A percentile compares a stretch with the other conserved stretches of the same genome.
These are phyloP conservation scores for Aspergillus spinulosporus DNA, from an alignment of 2,329 filamentous ascomycete species.

Conservation along the genomic window DNA sequence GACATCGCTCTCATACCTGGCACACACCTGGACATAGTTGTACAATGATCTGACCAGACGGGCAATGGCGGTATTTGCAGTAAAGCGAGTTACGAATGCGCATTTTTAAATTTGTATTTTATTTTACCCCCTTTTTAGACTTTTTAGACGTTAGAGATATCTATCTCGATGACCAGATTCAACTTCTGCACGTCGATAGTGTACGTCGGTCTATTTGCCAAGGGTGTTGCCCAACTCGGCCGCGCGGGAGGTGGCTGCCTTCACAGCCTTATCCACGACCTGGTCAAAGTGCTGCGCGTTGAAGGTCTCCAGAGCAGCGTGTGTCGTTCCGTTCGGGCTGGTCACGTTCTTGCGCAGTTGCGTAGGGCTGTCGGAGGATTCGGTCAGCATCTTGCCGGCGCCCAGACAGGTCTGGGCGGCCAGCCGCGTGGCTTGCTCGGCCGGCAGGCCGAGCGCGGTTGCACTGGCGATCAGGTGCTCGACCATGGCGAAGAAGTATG, in stretches of 20 bases:
- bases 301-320: conserved; percentile 36
- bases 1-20: too few species aligned
- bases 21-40: too few species aligned
- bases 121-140: too few species aligned
- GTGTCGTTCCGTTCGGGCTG: conserved; percentile 38
- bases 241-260: conserved; percentile 32
- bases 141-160: background rate
- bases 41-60: too few species aligned
- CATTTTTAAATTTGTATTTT: too few species aligned
- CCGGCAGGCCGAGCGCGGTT: conserved; percentile 32
- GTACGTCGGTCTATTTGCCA: conserved; percentile 14
- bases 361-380: conserved; percentile 31
- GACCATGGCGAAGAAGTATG: conserved; percentile 41
- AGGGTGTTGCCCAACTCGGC: conserved; percentile 34
- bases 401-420: conserved; percentile 39
- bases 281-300: conserved; percentile 31
- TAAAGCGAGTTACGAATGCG: too few species aligned
- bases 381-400: conserved; percentile 37
- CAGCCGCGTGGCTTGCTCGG: conserved; percentile 37
- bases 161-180: background rate
- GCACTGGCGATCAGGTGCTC: conserved; percentile 37
- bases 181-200: background rate
- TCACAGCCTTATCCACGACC: conserved; percentile 36
- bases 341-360: conserved; percentile 40
- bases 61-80: too few species aligned